Conservation (phyloP, 2,329 filamentous ascomycete species). For the Fusarium palustre region DNA sequence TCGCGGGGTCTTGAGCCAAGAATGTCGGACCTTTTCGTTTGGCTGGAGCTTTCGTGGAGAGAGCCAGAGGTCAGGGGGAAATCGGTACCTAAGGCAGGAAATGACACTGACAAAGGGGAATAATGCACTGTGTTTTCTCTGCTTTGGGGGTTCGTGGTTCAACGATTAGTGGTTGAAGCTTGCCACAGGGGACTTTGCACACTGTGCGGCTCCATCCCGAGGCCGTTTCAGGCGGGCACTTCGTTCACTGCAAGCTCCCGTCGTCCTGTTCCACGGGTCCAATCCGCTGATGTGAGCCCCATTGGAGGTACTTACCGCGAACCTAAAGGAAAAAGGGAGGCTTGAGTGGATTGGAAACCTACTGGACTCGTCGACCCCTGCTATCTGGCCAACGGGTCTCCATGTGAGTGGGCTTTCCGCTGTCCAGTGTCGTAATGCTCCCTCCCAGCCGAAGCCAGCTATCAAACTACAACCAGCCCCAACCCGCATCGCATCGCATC, state of each 20-base stretch:
- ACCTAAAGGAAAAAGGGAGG: slow-evolving; percentile 21
- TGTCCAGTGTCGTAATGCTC: slow-evolving; percentile 43
- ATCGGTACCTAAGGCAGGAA: slow-evolving; percentile 43
- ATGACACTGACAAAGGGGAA: slow-evolving; percentile 1
- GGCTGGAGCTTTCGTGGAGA: slow-evolving; percentile 49
- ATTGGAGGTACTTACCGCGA: slow-evolving; percentile 9
- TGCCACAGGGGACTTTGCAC: not conserved
- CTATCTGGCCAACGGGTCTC: slow-evolving; percentile 17
- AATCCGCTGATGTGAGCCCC: slow-evolving; percentile 1
- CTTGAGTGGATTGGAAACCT: no score
- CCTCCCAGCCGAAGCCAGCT: slow-evolving; percentile 32
- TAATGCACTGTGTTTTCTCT: slow-evolving; percentile 32
- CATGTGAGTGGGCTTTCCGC: slow-evolving; percentile 23
- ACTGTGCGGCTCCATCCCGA: slow-evolving; percentile 40
- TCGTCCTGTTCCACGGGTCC: slow-evolving; percentile 2
- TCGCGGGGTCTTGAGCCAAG: slow-evolving; percentile 48
- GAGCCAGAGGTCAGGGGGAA: slow-evolving; percentile 36
- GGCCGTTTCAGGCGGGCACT: slow-evolving; percentile 5
- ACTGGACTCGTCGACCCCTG: slow-evolving; percentile 17
- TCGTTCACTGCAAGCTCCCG: slow-evolving; percentile 19
- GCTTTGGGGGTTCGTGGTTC: not conserved
- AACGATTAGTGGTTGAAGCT: not conserved
- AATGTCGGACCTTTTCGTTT: slow-evolving; percentile 49
- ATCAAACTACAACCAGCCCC: slow-evolving; percentile 42
- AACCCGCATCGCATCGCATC: slow-evolving; percentile 26